A percentile compares a stretch with the other conserved stretches of the same genome.
phyloP scores from a whole-genome alignment of 345 rosid species.

The Sonneratia alba region DNA sequence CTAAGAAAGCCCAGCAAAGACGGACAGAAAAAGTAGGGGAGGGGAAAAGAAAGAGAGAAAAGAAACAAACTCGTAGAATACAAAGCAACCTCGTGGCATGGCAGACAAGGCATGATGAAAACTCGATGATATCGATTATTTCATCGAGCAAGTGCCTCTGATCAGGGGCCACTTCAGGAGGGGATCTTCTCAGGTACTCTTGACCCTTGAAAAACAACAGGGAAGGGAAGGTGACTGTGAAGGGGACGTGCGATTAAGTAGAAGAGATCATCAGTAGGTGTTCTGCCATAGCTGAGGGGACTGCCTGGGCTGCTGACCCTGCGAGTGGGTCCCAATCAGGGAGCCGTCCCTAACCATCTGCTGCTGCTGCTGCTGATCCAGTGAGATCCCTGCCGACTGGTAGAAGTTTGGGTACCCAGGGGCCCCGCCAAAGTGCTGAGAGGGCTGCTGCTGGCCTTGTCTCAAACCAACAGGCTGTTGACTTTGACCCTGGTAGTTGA shows the following conservation, averaged over 20 bases:
- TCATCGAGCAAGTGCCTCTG: not conserved
- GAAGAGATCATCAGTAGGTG: conserved; percentile 53
- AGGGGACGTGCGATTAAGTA: not conserved
- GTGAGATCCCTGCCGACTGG: conserved; percentile 64
- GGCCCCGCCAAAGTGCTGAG: conserved; percentile 80
- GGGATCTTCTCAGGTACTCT: conserved; percentile 2
- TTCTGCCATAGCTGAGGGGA: conserved; percentile 90
- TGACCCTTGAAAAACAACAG: conserved; percentile 43
- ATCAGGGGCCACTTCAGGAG: not conserved
- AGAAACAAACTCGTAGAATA: not conserved
- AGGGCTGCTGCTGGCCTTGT: conserved; percentile 82
- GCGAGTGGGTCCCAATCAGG: conserved; percentile 34
- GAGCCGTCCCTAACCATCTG: conserved; percentile 73
- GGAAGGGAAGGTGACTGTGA: conserved; percentile 14
- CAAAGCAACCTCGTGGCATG: conserved; percentile 1
- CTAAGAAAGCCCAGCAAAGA: not conserved
- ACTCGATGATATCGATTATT: not conserved
- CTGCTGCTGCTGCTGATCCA: conserved; percentile 68
- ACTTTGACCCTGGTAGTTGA: conserved; percentile 82
- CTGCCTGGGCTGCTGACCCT: conserved; percentile 82
- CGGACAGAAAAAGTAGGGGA: not conserved
- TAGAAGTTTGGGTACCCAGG: conserved; percentile 79
- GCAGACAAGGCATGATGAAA: not conserved
- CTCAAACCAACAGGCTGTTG: conserved; percentile 73
- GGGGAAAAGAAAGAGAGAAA: no score